Base-by-base conservation (phyloP, 106 monocot genomes). In the Dactylorhiza incarnata region DNA sequence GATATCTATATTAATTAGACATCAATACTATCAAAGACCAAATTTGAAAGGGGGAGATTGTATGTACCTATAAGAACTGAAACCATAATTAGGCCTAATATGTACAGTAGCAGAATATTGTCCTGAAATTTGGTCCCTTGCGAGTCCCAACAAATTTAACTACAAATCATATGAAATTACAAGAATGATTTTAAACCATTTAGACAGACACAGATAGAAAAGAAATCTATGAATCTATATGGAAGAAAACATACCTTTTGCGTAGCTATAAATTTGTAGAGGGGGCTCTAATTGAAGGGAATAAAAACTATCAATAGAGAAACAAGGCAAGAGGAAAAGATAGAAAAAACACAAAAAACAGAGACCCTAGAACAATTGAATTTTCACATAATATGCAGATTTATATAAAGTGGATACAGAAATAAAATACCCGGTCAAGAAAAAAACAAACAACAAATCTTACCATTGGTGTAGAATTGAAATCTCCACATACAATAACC, bases 401-500 rank as follows among this genome's bases (percentile, higher is more conserved):
- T 45, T 17, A 44, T 46, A 11, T 2, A 52, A 46, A 17, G 6
- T 17, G 45, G 44, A 69, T 46, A 13, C 19, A 69, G 46, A 11
- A 13, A 26, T 29, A 69, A 69, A 43, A 72, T 72, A 49, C 12
- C 10, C 6, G 8, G 22, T 23, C 11, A 49, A 49, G 72, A 72
- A 72, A 49, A 49, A 2, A 24, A 63, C 15, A 51, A 48, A 65
- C 67, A 69, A 62, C 37, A 62, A 54, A 81, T 6, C 59, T 25
- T 47, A 93, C 96, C 87, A 81, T 93, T 9, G 96, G 97, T 22
- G 85, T 88, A 71, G 80, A 86, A 70, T 99, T 99, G 51, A 99
- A 99, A 89, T 99, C 94, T 83, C 97, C 97, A 81, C 97, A 99
- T 59, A 99, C 52, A 73, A 99, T 74, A 47, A 99, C 89, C 48